Evolutionary conservation across 2,329 filamentous ascomycete genomes (phyloP).

Genomic region (Sporothrix pseudoabietina): DNA sequence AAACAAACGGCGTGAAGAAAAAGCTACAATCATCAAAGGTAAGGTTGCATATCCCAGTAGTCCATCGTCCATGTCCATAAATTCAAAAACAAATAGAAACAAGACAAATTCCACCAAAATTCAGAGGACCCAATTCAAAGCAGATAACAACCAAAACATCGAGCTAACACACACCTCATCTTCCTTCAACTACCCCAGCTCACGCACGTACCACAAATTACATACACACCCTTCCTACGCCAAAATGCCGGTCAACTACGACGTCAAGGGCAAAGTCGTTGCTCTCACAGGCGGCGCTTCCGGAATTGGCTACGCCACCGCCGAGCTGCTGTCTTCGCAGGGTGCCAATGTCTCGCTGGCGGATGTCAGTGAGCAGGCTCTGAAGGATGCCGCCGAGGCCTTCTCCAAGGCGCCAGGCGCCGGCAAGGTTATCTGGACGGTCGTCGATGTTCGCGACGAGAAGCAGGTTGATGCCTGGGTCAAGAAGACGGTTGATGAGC

Average conservation of each 20-base stretch:
- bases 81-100: background rate
- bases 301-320: slow-evolving; percentile 27
- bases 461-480: slow-evolving; percentile 40
- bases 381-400: slow-evolving; percentile 21
- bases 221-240: background rate
- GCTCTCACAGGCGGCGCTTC: slow-evolving; percentile 26
- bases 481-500: slow-evolving; percentile 35
- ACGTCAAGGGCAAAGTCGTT: slow-evolving; percentile 29
- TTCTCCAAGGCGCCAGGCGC: slow-evolving; percentile 21
- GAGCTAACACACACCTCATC: background rate
- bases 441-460: slow-evolving; percentile 38
- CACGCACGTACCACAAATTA: background rate
- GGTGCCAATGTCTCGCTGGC: slow-evolving; percentile 29
- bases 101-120: background rate
- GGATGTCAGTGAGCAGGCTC: slow-evolving; percentile 22
- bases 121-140: too few relatives aligned
- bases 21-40: background rate
- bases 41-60: background rate
- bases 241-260: slow-evolving; percentile 26
- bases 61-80: background rate
- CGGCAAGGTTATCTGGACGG: slow-evolving; percentile 27
- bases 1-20: background rate
- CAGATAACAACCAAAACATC: background rate
- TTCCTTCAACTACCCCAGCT: background rate
- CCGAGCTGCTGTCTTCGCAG: slow-evolving; percentile 19